Conservation (phyloP, 139 green algal genomes). For the Chlamydomonas eustigma region DNA sequence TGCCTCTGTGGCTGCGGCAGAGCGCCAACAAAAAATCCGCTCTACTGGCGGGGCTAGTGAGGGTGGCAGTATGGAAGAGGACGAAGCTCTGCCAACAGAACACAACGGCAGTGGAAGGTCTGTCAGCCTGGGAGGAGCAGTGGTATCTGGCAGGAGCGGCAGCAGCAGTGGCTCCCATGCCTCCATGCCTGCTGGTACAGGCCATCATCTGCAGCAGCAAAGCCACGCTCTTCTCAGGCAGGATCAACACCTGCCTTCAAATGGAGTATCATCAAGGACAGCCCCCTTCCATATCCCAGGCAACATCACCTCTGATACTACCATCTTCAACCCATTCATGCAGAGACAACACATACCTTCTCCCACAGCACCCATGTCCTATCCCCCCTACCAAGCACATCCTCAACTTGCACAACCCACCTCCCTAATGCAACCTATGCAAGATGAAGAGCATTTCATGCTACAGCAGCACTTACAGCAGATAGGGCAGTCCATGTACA, state of each 20-base stretch:
- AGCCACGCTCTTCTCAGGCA: neutral
- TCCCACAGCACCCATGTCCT: neutral
- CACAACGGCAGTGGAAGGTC: neutral
- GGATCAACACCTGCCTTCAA: too few species aligned
- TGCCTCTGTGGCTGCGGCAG: constrained; percentile 51
- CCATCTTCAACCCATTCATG: neutral
- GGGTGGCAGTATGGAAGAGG: neutral
- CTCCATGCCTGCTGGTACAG: neutral
- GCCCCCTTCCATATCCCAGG: too few species aligned
- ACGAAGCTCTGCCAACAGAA: neutral
- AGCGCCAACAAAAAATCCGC: constrained; percentile 45
- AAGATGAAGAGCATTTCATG: neutral
- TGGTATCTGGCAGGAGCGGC: neutral
- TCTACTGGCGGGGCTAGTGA: neutral
- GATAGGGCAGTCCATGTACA: neutral
- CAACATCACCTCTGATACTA: neutral
- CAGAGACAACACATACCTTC: neutral
- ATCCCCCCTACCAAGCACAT: neutral
- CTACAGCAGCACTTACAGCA: neutral
- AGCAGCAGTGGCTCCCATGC: neutral
- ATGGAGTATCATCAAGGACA: too few species aligned
- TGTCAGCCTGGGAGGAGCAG: neutral
- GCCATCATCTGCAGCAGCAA: neutral
- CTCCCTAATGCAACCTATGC: neutral
- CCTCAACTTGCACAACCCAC: neutral